Base-by-base conservation (phyloP, 2,329 filamentous ascomycete species). In the Aspergillus chevalieri region DNA sequence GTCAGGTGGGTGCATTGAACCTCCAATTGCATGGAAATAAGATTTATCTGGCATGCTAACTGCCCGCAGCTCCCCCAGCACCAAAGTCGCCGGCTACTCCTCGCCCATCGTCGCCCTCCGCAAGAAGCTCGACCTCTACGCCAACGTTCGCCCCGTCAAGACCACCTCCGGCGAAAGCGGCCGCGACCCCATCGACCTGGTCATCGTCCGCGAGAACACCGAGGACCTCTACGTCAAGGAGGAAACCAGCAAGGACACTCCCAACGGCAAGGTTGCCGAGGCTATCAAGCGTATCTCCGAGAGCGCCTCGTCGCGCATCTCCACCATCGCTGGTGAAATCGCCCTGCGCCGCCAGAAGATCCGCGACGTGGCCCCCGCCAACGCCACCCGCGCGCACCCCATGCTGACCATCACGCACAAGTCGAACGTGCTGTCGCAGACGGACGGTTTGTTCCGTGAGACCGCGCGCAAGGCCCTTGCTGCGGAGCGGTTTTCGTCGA, bases 161-260 rank as follows among this genome's bases (percentile, higher is more conserved):
- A 87, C 86, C 43, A 86, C 82, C 30, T 86, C 82, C 26, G 80
- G 82, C 48, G 71, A 70, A 24, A 66, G 68, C 54, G 67, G 65
- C 28, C 62, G 66, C 49, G 69, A 71, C 63, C 86, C 87, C 55
- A 90, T 96, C 65, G 93, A 98, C 74, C 86, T 98, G 70, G 93
- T 98, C 65, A 98, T 97, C 64, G 93, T 97, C 48, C 88, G 93
- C 57, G 93, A 98, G 75, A 98, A 98, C 78, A 98, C 93, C 28
- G 93, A 98, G 76, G 93, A 98, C 70, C 81, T 98, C 38, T 95
- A 95, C 73, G 92, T 98, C 62, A 97, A 97, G 77, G 87, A 97
- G 71, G 93, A 98, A 77, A 85, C 79, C 70, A 96, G 90, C 19
- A 85, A 82, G 67, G 82, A 88, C 47, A 83, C 81, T 28, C 77